phyloP scores from a whole-genome alignment of 1,284 basidiomycete species.

The Cryptococcus amylolentus region DNA sequence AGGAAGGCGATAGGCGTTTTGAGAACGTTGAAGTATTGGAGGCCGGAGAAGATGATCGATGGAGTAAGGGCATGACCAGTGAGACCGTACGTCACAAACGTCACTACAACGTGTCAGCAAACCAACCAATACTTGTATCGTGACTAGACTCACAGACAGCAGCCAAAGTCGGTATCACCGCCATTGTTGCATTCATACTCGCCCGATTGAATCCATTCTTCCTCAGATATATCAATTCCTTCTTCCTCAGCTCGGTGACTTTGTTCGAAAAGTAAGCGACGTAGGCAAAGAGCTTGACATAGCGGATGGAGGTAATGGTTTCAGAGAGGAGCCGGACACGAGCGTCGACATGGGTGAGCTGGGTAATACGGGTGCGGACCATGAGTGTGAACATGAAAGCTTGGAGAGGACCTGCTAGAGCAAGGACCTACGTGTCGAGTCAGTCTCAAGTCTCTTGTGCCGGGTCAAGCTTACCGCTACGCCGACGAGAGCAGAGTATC shows the following conservation, averaged over 20 bases:
- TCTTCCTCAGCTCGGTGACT: conserved; percentile 55
- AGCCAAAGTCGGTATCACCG: conserved; percentile 65
- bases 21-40: conserved; percentile 70
- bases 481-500: conserved; percentile 32
- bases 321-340: conserved; percentile 44
- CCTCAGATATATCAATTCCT: conserved; percentile 52
- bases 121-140: background rate
- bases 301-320: conserved; percentile 44
- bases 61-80: conserved; percentile 64
- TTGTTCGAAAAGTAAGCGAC: conserved; percentile 61
- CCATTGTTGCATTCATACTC: conserved; percentile 39
- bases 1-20: conserved; percentile 33
- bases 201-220: conserved; percentile 41
- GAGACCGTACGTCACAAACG: conserved; percentile 70
- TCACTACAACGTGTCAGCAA: conserved; percentile 45
- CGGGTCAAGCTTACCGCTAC: conserved; percentile 51
- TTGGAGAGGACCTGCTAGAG: conserved; percentile 20
- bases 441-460: background rate
- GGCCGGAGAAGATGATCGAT: conserved; percentile 66
- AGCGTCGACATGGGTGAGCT: conserved; percentile 68
- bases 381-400: conserved; percentile 61
- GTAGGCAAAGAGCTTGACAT: conserved; percentile 48
- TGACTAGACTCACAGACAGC: conserved; percentile 52
- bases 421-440: conserved; percentile 13
- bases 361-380: conserved; percentile 62